These are phyloP conservation scores for Funneliformis caledonium DNA, from an alignment of 371 early-diverging fungal species.

Conservation along the genomic window DNA sequence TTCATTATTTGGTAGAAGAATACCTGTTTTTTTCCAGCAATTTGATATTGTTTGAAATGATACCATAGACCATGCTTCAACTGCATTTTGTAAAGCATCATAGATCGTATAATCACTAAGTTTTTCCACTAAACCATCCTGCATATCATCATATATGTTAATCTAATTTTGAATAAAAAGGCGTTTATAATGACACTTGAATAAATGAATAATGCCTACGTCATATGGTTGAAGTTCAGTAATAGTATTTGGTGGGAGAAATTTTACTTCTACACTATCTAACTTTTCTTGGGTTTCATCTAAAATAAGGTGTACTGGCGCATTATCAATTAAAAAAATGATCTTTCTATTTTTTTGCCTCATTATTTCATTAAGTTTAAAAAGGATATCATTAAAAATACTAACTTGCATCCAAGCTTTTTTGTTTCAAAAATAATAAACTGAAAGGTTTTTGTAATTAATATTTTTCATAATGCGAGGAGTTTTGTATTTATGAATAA, in stretches of 20 bases:
- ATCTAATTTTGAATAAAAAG: too few species aligned
- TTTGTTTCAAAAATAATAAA: too few species aligned
- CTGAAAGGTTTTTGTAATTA: too few species aligned
- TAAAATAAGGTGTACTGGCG: not conserved
- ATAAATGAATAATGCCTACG: not conserved
- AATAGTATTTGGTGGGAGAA: not conserved
- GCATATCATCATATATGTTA: not conserved
- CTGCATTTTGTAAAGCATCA: conserved; percentile 17
- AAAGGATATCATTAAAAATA: too few species aligned
- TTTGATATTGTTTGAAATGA: conserved; percentile 10
- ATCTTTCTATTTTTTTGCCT: too few species aligned
- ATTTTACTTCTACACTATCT: not conserved
- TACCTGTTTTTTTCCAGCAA: conserved; percentile 4
- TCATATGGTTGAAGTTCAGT: not conserved
- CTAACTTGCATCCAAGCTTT: too few species aligned
- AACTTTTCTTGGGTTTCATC: not conserved
- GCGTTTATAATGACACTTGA: too few species aligned
- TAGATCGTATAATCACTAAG: not conserved
- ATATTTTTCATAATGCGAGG: too few species aligned
- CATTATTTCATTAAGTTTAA: too few species aligned
- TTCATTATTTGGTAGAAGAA: too few species aligned
- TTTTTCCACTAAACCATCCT: not conserved
- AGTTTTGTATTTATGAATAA: too few species aligned
- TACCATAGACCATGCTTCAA: conserved; percentile 15
- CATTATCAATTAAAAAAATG: too few species aligned